Base-by-base conservation (phyloP, 495 filamentous ascomycete species). In the Penicillium odoratum region DNA sequence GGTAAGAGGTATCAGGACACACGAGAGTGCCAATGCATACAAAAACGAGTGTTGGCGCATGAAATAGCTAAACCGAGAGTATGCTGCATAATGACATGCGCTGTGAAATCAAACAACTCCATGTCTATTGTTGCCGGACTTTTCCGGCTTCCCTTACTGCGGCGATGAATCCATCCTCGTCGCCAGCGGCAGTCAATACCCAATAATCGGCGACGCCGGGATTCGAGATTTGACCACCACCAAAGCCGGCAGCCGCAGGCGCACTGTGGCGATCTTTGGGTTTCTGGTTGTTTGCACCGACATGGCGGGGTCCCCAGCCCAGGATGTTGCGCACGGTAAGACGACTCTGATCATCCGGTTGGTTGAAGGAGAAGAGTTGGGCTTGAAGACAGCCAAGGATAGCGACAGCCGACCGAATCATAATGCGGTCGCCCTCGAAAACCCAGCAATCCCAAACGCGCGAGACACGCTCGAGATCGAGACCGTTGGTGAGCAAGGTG, bases 371-470 rank as follows among this genome's bases (percentile, higher is more conserved):
- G 55, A 87, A 86, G 3, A 90, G 69, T 60, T 81, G 84, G 0
- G 80, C 65, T 63, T 92, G 88, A 28, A 91, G 68, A 48, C 74
- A 72, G 10, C 82, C 74, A 5, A 96, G 71, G 33, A 91, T 68
- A 4, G 87, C 94, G 5, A 97, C 85, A 0, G 84, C 89, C 0
- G 90, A 85, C 3, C 93, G 82, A 25, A 97, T 84, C 10, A 96
- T 77, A 13, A 92, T 80, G 8, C 83, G 80, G 63, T 98, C 94
- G 3, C 92, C 93, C 68, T 98, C 94, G 56, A 98, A 96, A 3
- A 93, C 87, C 76, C 91, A 94, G 28, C 96, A 89, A 66, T 98
- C 94, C 92, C 91, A 97, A 4, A 98, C 77, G 10, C 94, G 81
- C 30, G 85, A 85, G 11, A 84, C 84, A 51, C 88, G 81, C 60